These are phyloP conservation scores for Candida pseudoviswanathii DNA, from an alignment of 1,139 yeast genomes.

Conservation along the genomic window DNA sequence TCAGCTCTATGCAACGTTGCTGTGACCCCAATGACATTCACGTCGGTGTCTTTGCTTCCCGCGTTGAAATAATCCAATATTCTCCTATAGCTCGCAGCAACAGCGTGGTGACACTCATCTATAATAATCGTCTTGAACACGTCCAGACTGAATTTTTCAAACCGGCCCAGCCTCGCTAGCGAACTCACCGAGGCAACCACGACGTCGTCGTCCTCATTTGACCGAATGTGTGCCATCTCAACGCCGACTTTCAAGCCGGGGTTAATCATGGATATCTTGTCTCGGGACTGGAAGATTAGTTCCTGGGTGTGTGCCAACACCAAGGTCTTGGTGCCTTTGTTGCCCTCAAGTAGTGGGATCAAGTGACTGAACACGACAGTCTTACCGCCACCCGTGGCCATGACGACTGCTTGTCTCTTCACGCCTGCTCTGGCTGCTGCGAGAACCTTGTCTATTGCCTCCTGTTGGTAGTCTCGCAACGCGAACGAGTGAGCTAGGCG, in stretches of 20 bases:
- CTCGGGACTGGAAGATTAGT: slow-evolving; percentile 69
- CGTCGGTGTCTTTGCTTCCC: slow-evolving; percentile 35
- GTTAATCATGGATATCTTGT: slow-evolving; percentile 46
- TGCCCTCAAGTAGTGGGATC: slow-evolving; percentile 44
- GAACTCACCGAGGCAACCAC: slow-evolving; percentile 81
- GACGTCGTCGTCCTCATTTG: slow-evolving; percentile 56
- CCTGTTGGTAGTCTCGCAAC: slow-evolving; percentile 65
- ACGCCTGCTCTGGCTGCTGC: slow-evolving; percentile 49
- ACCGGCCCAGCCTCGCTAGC: slow-evolving; percentile 49
- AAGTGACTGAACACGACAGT: slow-evolving; percentile 80
- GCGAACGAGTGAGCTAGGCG: slow-evolving; percentile 2
- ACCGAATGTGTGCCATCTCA: slow-evolving; percentile 63
- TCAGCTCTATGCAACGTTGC: slow-evolving; percentile 80
- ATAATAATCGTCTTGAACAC: slow-evolving; percentile 73
- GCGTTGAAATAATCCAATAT: slow-evolving; percentile 65
- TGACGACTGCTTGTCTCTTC: slow-evolving; percentile 72
- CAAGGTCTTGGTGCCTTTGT: slow-evolving; percentile 52
- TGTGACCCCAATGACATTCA: slow-evolving; percentile 79
- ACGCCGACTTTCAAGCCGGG: slow-evolving; percentile 62
- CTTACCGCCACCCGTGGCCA: slow-evolving; percentile 97
- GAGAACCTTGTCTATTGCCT: slow-evolving; percentile 63
- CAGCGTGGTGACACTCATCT: slow-evolving; percentile 95
- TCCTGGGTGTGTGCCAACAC: slow-evolving; percentile 85
- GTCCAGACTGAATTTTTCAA: slow-evolving; percentile 54
- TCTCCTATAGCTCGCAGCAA: slow-evolving; percentile 65